Conservation (phyloP, 768 basidiomycete species). For the Lactarius hatsudake region DNA sequence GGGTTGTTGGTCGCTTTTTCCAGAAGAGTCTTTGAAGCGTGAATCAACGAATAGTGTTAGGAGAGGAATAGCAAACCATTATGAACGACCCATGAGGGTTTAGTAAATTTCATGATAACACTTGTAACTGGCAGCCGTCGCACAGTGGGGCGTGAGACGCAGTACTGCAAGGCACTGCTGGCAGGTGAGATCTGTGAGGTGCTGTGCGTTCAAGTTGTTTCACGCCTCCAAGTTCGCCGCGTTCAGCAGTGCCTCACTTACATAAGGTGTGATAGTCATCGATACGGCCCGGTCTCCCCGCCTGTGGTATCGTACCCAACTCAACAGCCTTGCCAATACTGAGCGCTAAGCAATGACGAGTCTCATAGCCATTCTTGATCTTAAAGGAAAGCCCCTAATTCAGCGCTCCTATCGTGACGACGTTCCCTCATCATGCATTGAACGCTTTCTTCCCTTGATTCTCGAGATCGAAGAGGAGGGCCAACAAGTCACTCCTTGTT, state of each 20-base stretch:
- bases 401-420: conserved; percentile 97
- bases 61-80: conserved; percentile 48
- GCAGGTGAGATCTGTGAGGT: too few relatives aligned
- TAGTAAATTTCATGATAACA: conserved; percentile 73
- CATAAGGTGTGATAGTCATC: too few relatives aligned
- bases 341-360: conserved; percentile 44
- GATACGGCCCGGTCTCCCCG: background rate
- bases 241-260: too few relatives aligned
- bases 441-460: conserved; percentile 88
- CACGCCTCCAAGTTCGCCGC: too few relatives aligned
- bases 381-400: conserved; percentile 98
- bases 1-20: conserved; percentile 55
- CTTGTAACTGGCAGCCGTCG: background rate
- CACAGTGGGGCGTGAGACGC: background rate
- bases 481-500: conserved; percentile 93
- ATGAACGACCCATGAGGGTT: conserved; percentile 86
- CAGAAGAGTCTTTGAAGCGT: conserved; percentile 39
- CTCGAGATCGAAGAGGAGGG: conserved; percentile 98
- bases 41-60: background rate
- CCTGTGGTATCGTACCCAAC: background rate
- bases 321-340: background rate
- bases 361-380: conserved; percentile 91
- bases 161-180: too few relatives aligned
- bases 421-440: conserved; percentile 83
- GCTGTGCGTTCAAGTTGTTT: too few relatives aligned